Evolutionary conservation across 1,139 yeast species (phyloP).

Genomic region (Pichia sp.): DNA sequence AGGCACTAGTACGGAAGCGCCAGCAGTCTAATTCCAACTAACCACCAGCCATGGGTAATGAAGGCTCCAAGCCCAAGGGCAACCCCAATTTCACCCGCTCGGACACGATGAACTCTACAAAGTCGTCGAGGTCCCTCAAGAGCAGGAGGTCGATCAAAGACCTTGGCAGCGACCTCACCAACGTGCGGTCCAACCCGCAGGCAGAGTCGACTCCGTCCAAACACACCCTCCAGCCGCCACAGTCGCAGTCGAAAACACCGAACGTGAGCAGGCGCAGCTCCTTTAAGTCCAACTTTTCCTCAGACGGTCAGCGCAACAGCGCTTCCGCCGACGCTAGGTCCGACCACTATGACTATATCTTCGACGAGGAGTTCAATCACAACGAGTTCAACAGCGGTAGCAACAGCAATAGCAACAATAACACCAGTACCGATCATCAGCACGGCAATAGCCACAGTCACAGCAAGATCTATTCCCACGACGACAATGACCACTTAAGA

Average conservation of each 20-base stretch:
- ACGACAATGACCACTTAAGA: conserved; percentile 14
- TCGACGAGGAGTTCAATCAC: conserved; percentile 13
- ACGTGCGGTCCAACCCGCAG: neutral
- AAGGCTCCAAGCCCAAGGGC: conserved; percentile 30
- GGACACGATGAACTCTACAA: conserved; percentile 30
- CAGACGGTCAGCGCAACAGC: conserved; percentile 4
- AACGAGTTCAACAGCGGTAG: neutral
- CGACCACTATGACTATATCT: conserved; percentile 18
- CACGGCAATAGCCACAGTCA: neutral
- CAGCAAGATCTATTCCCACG: neutral
- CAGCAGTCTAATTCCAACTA: too few species aligned
- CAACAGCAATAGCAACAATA: too few species aligned
- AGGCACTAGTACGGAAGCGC: too few species aligned
- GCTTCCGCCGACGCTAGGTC: conserved; percentile 12
- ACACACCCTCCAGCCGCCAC: neutral
- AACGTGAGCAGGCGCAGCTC: conserved; percentile 28
- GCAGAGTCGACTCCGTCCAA: neutral
- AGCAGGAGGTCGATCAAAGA: conserved; percentile 25
- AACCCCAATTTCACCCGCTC: conserved; percentile 28
- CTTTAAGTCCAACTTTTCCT: conserved; percentile 20
- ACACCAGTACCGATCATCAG: neutral
- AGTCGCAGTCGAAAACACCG: neutral
- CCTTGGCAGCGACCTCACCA: neutral
- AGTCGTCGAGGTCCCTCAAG: conserved; percentile 29
- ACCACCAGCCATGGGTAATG: conserved; percentile 33